Evolutionary conservation across 129 eudicot genomes (phyloP).

Genomic region (Calendula officinalis): DNA sequence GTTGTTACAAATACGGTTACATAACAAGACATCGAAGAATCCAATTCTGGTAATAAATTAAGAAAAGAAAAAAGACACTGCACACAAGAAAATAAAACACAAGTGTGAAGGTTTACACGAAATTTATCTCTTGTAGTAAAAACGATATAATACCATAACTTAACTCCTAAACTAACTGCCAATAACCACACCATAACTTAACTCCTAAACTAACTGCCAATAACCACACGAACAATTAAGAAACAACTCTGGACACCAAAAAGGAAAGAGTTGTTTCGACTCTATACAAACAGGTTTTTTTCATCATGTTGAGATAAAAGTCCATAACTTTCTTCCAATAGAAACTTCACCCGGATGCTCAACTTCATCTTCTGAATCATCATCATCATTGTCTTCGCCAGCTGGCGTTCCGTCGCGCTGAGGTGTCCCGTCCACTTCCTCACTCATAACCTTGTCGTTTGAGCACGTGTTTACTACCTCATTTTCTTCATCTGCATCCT

Average conservation of each 20-base stretch:
- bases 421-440: conserved; percentile 79
- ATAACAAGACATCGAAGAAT: neutral
- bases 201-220: conserved; percentile 30
- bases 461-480: conserved; percentile 26
- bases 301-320: conserved; percentile 75
- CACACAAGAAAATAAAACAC: conserved; percentile 11
- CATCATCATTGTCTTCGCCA: conserved; percentile 29
- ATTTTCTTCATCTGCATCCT: conserved; percentile 20
- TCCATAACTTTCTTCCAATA: conserved; percentile 95
- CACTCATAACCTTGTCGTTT: conserved; percentile 31
- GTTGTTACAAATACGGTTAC: too few relatives aligned
- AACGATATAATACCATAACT: conserved; percentile 15
- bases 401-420: conserved; percentile 29
- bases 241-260: conserved; percentile 37
- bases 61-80: neutral
- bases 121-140: conserved; percentile 7
- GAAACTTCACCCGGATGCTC: conserved; percentile 97
- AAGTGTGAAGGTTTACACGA: too few relatives aligned
- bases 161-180: conserved; percentile 30
- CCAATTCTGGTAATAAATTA: conserved; percentile 3
- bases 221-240: conserved; percentile 20
- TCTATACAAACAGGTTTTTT: neutral
- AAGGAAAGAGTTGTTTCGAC: conserved; percentile 36
- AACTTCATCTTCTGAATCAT: conserved; percentile 43
- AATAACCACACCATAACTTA: conserved; percentile 15